These are phyloP conservation scores for Gossypium longicalyx DNA, from an alignment of 345 rosid genomes.

Conservation along the genomic window DNA sequence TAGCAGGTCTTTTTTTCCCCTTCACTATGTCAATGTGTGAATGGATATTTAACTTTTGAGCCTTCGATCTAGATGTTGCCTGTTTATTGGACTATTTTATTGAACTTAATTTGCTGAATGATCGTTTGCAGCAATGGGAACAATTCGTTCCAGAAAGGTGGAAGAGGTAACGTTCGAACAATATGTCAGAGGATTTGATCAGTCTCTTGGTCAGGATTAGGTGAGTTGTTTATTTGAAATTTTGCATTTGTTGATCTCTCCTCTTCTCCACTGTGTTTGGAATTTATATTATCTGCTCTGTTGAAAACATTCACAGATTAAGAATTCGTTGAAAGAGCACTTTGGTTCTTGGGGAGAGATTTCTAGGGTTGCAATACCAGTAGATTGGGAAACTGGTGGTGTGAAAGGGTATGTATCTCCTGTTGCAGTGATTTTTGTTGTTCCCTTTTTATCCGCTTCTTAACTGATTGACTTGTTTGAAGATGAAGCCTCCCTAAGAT, in stretches of 20 bases:
- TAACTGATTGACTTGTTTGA: too few relatives aligned
- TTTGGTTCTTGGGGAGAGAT: constrained; percentile 68
- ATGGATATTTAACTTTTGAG: neutral
- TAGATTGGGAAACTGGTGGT: constrained; percentile 55
- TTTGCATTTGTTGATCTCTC: neutral
- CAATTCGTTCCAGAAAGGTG: constrained; percentile 49
- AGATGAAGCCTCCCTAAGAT: too few relatives aligned
- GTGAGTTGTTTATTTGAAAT: constrained; percentile 21
- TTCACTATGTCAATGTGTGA: neutral
- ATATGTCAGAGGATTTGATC: constrained; percentile 64
- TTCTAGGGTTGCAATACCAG: constrained; percentile 52
- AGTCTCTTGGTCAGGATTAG: constrained; percentile 43
- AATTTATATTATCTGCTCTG: neutral
- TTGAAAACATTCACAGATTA: constrained; percentile 36
- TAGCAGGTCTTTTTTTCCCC: constrained; percentile 41
- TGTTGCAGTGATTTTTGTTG: neutral
- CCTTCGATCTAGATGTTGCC: neutral
- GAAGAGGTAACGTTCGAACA: constrained; percentile 28
- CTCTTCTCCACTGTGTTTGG: neutral
- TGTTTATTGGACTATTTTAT: neutral
- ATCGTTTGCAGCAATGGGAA: constrained; percentile 36
- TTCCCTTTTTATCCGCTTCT: neutral
- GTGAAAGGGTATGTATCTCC: constrained; percentile 59
- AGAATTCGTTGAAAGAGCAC: constrained; percentile 46
- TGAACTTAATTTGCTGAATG: too few relatives aligned